Base-by-base conservation (phyloP, 371 early-diverging fungal species). In the Haplosporangium sp. region DNA sequence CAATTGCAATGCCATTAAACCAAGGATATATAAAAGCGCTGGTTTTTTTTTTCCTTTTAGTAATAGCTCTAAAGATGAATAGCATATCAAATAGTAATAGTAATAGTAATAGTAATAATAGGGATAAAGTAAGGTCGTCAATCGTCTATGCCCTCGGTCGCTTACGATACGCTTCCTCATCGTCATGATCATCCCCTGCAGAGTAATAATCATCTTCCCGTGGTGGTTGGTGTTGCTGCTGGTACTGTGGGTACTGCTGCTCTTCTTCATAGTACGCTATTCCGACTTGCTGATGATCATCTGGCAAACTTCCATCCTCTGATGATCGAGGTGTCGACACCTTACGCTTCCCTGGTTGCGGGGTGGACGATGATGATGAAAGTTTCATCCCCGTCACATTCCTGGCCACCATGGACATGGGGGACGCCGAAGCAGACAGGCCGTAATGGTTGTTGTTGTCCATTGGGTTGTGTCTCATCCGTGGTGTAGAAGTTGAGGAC, bases 371-470 rank as follows among this genome's bases (percentile, higher is more conserved):
- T 10, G 76, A 69, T 3, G 76, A 58, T 7, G 76, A 69, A 46
- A 76, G 48, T 42, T 69, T 70, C 59, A 76, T 29, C 18, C 70
- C 52, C 5, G 77, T 76, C 47, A 76, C 77, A 20, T 76, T 76
- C 52, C 71, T 55, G 0, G 77, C 43, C 6, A 76, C 77, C 10
- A 67, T 45, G 20, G 77, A 76, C 77, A 76, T 76, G 23, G 77
- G 77, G 23, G 77, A 76, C 14, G 70, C 77, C 18, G 77, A 60
- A 13, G 66, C 76, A 0, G 76, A 76, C n/a, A 66, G 64, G 6
- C 51, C 69, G 38, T 73, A 40, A 21, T 71, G 61, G 2, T 43
- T 23, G 16, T 71, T 65, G 16, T 55, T 38, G 1, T 48, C 64
- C 61, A 40, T 61, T 56, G 64, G 71, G 20, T 43, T 54, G 43